A percentile compares a stretch with the other conserved stretches of the same genome.
phyloP scores from a whole-genome alignment of 164 flowering plant genomes.

The Chimonanthus salicifolius region DNA sequence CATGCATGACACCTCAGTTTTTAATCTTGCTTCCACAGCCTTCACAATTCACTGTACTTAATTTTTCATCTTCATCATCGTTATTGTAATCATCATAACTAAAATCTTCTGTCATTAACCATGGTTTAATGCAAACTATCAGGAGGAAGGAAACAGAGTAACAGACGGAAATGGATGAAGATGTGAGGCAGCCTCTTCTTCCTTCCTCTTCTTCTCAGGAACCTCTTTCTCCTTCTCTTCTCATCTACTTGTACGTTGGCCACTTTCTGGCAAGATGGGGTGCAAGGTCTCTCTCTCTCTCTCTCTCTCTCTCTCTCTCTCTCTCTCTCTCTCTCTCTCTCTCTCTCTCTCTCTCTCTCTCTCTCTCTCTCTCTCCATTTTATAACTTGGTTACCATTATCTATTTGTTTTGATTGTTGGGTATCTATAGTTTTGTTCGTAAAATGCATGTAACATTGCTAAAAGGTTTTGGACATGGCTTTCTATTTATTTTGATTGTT shows the following conservation, averaged over 20 bases:
- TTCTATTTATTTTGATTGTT: background rate
- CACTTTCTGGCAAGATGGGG: slow-evolving; percentile 92
- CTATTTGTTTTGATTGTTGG: background rate
- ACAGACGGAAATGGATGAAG: slow-evolving; percentile 1
- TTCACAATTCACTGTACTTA: too few species aligned
- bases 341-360: background rate
- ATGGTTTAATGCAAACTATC: background rate
- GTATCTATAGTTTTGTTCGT: background rate
- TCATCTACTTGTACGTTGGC: slow-evolving; percentile 48
- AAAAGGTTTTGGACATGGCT: background rate
- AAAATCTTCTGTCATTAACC: background rate
- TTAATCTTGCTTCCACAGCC: too few species aligned
- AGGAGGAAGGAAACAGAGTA: background rate
- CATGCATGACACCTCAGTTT: too few species aligned
- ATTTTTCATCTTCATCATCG: too few species aligned
- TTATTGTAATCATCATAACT: too few species aligned
- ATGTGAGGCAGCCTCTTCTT: slow-evolving; percentile 6
- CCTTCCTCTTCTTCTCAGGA: background rate
- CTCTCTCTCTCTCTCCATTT: background rate
- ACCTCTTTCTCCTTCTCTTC: slow-evolving; percentile 29
- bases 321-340: background rate
- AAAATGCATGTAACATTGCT: background rate
- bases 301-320: background rate
- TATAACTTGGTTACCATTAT: background rate
- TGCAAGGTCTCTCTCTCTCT: slow-evolving; percentile 51